Evolutionary conservation across 805 yeast genomes (phyloP).

Genomic region (Kuraishia capsulata): DNA sequence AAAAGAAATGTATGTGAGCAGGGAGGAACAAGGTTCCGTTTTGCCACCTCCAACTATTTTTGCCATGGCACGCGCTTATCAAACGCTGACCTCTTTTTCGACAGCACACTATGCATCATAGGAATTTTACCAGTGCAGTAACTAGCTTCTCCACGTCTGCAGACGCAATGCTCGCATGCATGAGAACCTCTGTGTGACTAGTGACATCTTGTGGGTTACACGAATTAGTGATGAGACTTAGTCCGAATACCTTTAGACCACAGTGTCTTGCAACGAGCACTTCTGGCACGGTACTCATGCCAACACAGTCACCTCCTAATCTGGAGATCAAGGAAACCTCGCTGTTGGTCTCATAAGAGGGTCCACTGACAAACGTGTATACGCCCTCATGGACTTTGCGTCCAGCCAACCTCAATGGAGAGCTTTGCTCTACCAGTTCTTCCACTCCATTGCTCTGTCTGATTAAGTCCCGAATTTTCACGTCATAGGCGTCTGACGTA

Average conservation of each 20-base stretch:
- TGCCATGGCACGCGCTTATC: too few species aligned
- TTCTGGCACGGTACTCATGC: constrained; percentile 98
- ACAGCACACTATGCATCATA: too few species aligned
- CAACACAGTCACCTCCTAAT: constrained; percentile 89
- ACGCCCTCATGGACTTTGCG: constrained; percentile 81
- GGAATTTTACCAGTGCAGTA: too few species aligned
- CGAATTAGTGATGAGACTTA: constrained; percentile 79
- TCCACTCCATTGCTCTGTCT: not conserved
- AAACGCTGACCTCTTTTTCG: too few species aligned
- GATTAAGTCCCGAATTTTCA: constrained; percentile 55
- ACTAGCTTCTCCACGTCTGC: constrained; percentile 68
- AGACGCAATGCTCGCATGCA: constrained; percentile 73
- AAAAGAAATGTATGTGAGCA: too few species aligned
- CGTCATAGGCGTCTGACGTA: constrained; percentile 82
- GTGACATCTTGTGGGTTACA: constrained; percentile 70
- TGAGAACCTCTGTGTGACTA: constrained; percentile 85
- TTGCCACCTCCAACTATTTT: too few species aligned
- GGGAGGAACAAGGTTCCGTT: too few species aligned
- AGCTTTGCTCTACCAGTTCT: too few species aligned
- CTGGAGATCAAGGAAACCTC: constrained; percentile 69
- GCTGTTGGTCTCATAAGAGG: constrained; percentile 88
- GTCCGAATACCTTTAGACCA: constrained; percentile 74
- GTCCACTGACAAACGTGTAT: constrained; percentile 82
- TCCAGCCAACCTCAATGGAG: constrained; percentile 25
- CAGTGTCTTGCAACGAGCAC: constrained; percentile 87